Conservation (phyloP, 1,139 yeast genomes). For the Arxiozyma telluris region DNA sequence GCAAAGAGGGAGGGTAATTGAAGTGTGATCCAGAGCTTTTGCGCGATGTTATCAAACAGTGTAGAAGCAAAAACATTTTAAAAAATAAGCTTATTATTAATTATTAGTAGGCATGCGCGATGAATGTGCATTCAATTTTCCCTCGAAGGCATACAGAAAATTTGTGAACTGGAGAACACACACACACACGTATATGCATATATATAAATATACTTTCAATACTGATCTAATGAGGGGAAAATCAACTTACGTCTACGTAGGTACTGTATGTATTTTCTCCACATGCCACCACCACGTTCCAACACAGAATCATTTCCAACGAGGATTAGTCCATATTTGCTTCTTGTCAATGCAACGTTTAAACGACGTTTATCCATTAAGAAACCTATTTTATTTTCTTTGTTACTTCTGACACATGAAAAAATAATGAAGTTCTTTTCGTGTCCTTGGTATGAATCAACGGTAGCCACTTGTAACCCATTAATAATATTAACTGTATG, state of each 20-base stretch:
- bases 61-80: no score
- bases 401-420: slow-evolving; percentile 53
- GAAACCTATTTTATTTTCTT: slow-evolving; percentile 45
- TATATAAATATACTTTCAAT: not conserved
- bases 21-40: not conserved
- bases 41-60: no score
- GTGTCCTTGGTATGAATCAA: slow-evolving; percentile 62
- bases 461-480: slow-evolving; percentile 59
- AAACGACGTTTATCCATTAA: slow-evolving; percentile 48
- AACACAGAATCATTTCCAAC: slow-evolving; percentile 51
- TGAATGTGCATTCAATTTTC: no score
- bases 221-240: not conserved
- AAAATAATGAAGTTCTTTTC: slow-evolving; percentile 51
- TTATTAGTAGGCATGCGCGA: no score
- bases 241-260: slow-evolving; percentile 23
- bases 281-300: slow-evolving; percentile 39
- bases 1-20: not conserved
- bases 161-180: no score
- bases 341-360: slow-evolving; percentile 58
- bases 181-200: no score
- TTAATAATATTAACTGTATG: slow-evolving; percentile 51
- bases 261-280: slow-evolving; percentile 45
- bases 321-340: slow-evolving; percentile 45
- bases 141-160: no score
- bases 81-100: no score